Base-by-base conservation (phyloP, 2,329 filamentous ascomycete species). In the Pleochaeta shiraiana region DNA sequence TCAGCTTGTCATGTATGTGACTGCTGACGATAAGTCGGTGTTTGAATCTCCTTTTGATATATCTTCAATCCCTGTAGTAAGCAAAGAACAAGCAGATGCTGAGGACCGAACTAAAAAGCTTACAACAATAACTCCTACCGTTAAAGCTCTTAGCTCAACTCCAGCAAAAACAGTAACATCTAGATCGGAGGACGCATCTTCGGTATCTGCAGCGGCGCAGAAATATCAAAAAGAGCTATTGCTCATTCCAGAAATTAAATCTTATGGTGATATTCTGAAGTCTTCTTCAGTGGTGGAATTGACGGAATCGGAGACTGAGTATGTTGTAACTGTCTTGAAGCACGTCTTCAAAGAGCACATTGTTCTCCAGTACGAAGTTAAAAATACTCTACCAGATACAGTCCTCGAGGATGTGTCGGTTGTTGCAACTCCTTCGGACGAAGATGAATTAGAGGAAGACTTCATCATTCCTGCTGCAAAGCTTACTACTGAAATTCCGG, bases 61-160 rank as follows among this genome's bases (percentile, higher is more conserved):
- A 71, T 84, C 86, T 70, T 86, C 87, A 72, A 88, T 98, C 57
- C 93, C 93, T 4, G 84, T 96, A 60, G 93, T 98, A 69, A 95
- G 90, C 24, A 85, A 93, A 66, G 93, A 97, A 75, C 90, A 98
- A 77, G 92, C 92, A 67, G 86, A 96, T 71, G 93, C 93, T 14
- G 92, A 96, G 74, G 93, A 97, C 75, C 84, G 92, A 70, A 95
- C 89, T 31, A 95, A 95, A 85, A 97, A 97, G 79, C 87, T 97
- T 70, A 95, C 90, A 2, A 89, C 89, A 21, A 88, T 90, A 19
- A 90, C 91, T 1, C 91, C 92, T 11, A 95, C 90, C 2, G 85
- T 97, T 78, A 97, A 97, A 77, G 89, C 92, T 33, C 91, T 92
- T 66, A 90, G 90, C 73, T 78, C 88, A 33, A 86, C 87, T 31